Base-by-base conservation (phyloP, 139 green algal species). In the Ettlia oleoabundans region DNA sequence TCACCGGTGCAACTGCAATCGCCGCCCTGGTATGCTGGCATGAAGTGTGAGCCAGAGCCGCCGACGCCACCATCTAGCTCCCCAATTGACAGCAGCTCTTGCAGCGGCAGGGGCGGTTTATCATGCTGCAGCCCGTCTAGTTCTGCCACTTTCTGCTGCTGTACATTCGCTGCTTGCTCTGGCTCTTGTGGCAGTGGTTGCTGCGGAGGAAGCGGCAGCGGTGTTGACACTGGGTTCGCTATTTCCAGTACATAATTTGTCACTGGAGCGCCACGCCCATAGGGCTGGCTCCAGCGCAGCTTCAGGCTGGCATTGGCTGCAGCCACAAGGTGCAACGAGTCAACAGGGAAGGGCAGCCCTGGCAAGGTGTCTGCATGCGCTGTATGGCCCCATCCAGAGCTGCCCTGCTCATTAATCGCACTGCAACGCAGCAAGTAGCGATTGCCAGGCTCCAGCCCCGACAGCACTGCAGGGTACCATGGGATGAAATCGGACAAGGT, bases 371-470 rank as follows among this genome's bases (percentile, higher is more conserved):
- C 74, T 24, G 72, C 55, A 43, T 64, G 55, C 8, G 19, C n/a
- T 1, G 38, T 13, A n/a, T 33, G 72, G 26, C 85, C 88, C 89
- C 85, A 91, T 0, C 41, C 3, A 15, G 89, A 88, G 10, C 74
- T 30, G 13, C 92, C 91, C 41, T 90, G 82, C 10, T 32, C 70
- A 79, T 93, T 94, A 19, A 87, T 64, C 9, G 91, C 90, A 47
- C 70, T 72, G 66, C 89, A 85, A n/a, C 89, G 85, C 76, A 92
- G 88, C 28, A 84, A 70, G 67, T 94, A 94, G 3, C 80, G 51
- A 22, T 76, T 82, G 33, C 88, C 91, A 8, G 86, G 82, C 28
- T 81, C 64, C 38, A 93, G 53, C 15, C 38, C 69, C 1, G 61
- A 15, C 10, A 90, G 42, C 18, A 81, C 51, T 74, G 61, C 86